Percentiles rank a stretch among this genome's conserved stretches.
phyloP scores from a whole-genome alignment of 345 rosid species.

The Conringia planisiliqua region DNA sequence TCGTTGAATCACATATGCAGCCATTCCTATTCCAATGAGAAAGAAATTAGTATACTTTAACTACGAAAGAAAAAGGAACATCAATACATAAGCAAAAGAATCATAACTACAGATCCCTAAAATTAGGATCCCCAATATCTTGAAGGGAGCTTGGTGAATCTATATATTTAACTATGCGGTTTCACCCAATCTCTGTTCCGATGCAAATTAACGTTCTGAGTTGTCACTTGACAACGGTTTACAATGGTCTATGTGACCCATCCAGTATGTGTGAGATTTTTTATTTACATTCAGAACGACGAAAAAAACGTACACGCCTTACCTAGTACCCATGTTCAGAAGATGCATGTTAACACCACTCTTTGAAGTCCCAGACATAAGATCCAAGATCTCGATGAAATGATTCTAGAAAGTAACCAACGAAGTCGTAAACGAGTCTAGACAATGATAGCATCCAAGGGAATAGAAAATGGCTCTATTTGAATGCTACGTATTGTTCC shows the following conservation, averaged over 20 bases:
- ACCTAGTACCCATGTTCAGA: slow-evolving; percentile 75
- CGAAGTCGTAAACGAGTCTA: neutral
- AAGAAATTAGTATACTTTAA: slow-evolving; percentile 4
- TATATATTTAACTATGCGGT: neutral
- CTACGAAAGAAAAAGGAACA: neutral
- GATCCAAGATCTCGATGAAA: slow-evolving; percentile 77
- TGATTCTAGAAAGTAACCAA: slow-evolving; percentile 48
- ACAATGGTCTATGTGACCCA: neutral
- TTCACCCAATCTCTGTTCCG: neutral
- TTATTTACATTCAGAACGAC: neutral
- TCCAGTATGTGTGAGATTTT: neutral
- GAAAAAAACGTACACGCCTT: slow-evolving; percentile 16
- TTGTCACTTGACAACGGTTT: neutral
- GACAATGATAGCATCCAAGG: slow-evolving; percentile 10
- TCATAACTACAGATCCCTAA: neutral
- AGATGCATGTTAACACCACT: slow-evolving; percentile 59
- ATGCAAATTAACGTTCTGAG: neutral
- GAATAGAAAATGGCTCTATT: neutral
- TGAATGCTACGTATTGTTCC: neutral
- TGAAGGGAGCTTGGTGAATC: neutral
- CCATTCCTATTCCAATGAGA: slow-evolving; percentile 55
- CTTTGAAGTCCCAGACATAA: slow-evolving; percentile 62
- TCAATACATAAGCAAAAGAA: neutral
- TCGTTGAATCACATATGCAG: slow-evolving; percentile 49
- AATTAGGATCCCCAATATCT: slow-evolving; percentile 11